These are phyloP conservation scores for Botryosphaeria dothidea DNA, from an alignment of 2,329 filamentous ascomycete species.

Conservation along the genomic window DNA sequence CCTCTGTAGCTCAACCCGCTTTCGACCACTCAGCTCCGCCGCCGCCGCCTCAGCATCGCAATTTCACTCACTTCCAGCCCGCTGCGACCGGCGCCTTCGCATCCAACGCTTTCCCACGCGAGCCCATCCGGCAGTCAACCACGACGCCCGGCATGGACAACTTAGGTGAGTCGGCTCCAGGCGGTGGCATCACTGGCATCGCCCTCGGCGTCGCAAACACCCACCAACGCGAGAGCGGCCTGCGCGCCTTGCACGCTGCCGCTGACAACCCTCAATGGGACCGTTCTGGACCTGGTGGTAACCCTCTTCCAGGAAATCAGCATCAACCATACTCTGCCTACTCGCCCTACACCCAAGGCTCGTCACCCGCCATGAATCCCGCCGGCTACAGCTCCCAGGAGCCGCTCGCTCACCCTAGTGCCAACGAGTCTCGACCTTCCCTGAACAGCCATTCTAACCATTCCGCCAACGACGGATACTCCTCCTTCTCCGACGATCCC, in stretches of 20 bases:
- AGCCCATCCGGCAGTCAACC: slow-evolving; percentile 23
- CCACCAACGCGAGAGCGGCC: slow-evolving; percentile 60
- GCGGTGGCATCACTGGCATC: slow-evolving; percentile 68
- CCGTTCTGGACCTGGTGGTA: slow-evolving; percentile 2
- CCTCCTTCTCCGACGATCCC: slow-evolving; percentile 61
- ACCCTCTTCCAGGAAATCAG: slow-evolving; percentile 4
- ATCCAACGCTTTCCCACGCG: not conserved
- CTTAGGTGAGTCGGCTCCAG: slow-evolving; percentile 59
- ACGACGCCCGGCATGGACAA: slow-evolving; percentile 65
- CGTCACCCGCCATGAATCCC: slow-evolving; percentile 39
- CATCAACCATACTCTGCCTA: slow-evolving; percentile 9
- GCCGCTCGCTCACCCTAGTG: slow-evolving; percentile 29
- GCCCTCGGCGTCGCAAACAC: slow-evolving; percentile 66
- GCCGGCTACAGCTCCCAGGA: slow-evolving; percentile 36
- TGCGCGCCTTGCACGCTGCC: slow-evolving; percentile 59
- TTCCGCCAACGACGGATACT: slow-evolving; percentile 33
- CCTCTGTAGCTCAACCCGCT: not conserved
- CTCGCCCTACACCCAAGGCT: slow-evolving; percentile 14
- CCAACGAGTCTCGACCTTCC: slow-evolving; percentile 2
- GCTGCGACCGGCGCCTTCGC: not conserved
- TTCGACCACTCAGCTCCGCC: not conserved
- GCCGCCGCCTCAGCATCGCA: slow-evolving; percentile 4
- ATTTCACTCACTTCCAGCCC: not conserved
- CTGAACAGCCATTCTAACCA: slow-evolving; percentile 21
- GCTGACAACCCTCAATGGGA: not conserved